Evolutionary conservation across 208 protist species (phyloP).

Genomic region (Porcisia hertigi): DNA sequence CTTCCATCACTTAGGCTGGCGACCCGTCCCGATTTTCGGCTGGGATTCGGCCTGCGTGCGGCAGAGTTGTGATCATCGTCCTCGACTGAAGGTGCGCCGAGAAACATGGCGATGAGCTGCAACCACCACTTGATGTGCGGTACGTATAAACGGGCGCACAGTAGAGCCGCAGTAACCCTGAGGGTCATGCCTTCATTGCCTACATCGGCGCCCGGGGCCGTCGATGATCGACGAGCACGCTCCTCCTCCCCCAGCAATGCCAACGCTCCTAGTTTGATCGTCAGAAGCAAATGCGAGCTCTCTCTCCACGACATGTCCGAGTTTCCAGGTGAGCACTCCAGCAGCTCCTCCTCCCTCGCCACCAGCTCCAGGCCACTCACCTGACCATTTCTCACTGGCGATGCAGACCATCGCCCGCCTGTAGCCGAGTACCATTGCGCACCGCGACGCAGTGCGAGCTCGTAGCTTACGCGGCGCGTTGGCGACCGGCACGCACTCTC

Average conservation of each 20-base stretch:
- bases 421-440: slow-evolving; percentile 26
- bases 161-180: slow-evolving; percentile 13
- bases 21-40: not conserved
- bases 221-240: not conserved
- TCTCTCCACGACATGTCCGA: not conserved
- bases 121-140: slow-evolving; percentile 32
- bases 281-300: slow-evolving; percentile 12
- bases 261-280: slow-evolving; percentile 6
- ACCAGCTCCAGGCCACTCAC: slow-evolving; percentile 18
- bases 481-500: not conserved
- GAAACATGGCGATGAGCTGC: slow-evolving; percentile 1
- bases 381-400: slow-evolving; percentile 28
- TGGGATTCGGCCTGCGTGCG: not conserved
- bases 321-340: not conserved
- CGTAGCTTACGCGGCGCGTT: slow-evolving; percentile 9
- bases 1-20: not conserved
- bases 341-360: slow-evolving; percentile 6
- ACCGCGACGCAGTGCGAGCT: slow-evolving; percentile 18
- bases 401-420: slow-evolving; percentile 18
- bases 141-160: slow-evolving; percentile 10
- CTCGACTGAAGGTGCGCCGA: not conserved
- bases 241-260: slow-evolving; percentile 1
- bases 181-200: not conserved
- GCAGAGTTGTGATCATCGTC: not conserved
- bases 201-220: not conserved